These are phyloP conservation scores for Catunica adiposa DNA, from an alignment of 2,329 filamentous ascomycete species.

Conservation along the genomic window DNA sequence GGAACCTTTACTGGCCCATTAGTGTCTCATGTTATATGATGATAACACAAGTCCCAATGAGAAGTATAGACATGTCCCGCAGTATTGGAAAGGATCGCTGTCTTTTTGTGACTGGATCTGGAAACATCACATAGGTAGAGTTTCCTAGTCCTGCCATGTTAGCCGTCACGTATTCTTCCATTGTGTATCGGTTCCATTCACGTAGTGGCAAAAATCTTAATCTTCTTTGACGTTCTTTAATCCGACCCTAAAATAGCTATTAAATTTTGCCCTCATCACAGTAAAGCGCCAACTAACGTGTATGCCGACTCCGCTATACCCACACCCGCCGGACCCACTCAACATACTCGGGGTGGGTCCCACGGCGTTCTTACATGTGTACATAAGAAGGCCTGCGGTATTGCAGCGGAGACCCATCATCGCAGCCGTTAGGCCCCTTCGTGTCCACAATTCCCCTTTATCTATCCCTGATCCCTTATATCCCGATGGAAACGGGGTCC, in stretches of 20 bases:
- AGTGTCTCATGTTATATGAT: not conserved
- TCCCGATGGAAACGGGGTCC: too few relatives aligned
- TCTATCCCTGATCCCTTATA: not conserved
- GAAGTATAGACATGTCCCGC: too few relatives aligned
- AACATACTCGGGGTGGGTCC: not conserved
- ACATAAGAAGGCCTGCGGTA: not conserved
- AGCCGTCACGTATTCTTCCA: too few relatives aligned
- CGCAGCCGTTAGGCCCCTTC: not conserved
- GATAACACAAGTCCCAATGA: too few relatives aligned
- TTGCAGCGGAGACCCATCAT: slow-evolving; percentile 1
- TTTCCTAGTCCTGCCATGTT: too few relatives aligned
- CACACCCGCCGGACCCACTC: not conserved
- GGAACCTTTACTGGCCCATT: not conserved
- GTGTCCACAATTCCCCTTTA: not conserved
- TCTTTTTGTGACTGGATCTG: too few relatives aligned
- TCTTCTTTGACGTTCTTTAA: too few relatives aligned
- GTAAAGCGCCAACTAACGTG: not conserved
- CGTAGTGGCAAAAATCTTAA: too few relatives aligned
- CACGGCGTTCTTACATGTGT: not conserved
- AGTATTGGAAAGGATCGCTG: too few relatives aligned
- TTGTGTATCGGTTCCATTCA: too few relatives aligned
- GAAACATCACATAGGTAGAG: too few relatives aligned
- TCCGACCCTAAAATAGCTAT: too few relatives aligned
- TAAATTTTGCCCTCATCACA: not conserved
- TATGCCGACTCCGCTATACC: not conserved